Evolutionary conservation across 169 alveolate species (phyloP).

Genomic region (Amoebophrya sp.): DNA sequence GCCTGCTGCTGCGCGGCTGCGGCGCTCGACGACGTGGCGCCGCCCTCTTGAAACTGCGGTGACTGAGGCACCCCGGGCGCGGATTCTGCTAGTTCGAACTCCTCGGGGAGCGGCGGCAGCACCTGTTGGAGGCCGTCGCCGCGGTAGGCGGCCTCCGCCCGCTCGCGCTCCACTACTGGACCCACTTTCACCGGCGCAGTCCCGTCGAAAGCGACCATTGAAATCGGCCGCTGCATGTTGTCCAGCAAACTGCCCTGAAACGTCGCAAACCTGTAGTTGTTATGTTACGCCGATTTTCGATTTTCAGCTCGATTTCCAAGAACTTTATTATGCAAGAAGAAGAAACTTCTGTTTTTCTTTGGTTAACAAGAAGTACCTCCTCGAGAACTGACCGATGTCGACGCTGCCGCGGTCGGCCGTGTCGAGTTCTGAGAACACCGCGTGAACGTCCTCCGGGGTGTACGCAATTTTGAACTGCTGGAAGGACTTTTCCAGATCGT

Average conservation of each 20-base stretch:
- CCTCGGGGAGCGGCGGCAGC: too few species aligned
- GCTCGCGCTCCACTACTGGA: background rate
- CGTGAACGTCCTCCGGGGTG: background rate
- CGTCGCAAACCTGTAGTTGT: background rate
- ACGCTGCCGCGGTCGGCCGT: background rate
- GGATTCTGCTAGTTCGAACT: too few species aligned
- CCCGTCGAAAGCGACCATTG: background rate
- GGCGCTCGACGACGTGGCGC: too few species aligned
- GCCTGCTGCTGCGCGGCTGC: too few species aligned
- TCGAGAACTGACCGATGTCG: background rate
- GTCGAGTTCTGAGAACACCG: background rate
- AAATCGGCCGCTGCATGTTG: background rate
- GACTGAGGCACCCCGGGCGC: too few species aligned
- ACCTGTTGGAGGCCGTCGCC: background rate
- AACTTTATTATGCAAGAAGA: too few species aligned
- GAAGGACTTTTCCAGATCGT: background rate
- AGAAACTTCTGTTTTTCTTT: too few species aligned
- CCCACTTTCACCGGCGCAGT: background rate
- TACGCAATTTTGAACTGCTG: background rate
- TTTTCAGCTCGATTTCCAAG: too few species aligned
- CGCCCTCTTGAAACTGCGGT: too few species aligned
- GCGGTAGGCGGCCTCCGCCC: background rate
- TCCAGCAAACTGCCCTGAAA: background rate
- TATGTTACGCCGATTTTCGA: too few species aligned
- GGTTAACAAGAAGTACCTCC: background rate